phyloP scores from a whole-genome alignment of 169 alveolate genomes.

The Cryptosporidium baileyi region DNA sequence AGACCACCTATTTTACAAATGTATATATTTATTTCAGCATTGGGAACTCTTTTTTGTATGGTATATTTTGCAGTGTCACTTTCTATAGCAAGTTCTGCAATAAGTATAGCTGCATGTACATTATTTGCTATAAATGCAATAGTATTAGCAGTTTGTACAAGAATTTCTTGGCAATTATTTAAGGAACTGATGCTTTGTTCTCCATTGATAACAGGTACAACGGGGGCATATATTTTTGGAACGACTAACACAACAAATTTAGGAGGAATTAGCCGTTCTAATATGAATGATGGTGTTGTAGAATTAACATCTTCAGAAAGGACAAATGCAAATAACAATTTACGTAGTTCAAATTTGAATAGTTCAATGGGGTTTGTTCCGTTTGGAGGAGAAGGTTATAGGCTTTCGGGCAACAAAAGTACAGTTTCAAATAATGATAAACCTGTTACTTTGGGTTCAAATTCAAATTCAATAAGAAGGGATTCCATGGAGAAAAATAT shows the following conservation, averaged over 20 bases:
- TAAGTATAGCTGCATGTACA: conserved; percentile 61
- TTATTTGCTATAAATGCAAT: conserved; percentile 52
- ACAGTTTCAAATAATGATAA: neutral
- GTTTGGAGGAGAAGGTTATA: conserved; percentile 69
- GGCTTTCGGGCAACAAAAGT: conserved; percentile 12
- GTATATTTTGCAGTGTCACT: conserved; percentile 65
- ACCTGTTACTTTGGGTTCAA: conserved; percentile 23
- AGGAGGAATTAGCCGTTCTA: conserved; percentile 8
- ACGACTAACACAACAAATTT: neutral
- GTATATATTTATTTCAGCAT: conserved; percentile 63
- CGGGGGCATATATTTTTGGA: conserved; percentile 68
- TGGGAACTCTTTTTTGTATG: conserved; percentile 57
- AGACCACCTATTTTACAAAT: conserved; percentile 67
- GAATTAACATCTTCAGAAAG: conserved; percentile 10
- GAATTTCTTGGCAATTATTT: conserved; percentile 62
- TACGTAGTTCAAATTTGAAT: neutral
- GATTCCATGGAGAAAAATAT: neutral
- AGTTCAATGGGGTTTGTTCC: conserved; percentile 58
- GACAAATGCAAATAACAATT: neutral
- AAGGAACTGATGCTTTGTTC: conserved; percentile 65
- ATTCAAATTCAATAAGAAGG: neutral
- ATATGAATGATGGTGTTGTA: neutral
- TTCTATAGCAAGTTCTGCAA: conserved; percentile 49
- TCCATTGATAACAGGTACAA: conserved; percentile 61
- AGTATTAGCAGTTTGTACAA: conserved; percentile 55